Conservation (phyloP, 352 stramenopile species). For the Phytophthora europaea region DNA sequence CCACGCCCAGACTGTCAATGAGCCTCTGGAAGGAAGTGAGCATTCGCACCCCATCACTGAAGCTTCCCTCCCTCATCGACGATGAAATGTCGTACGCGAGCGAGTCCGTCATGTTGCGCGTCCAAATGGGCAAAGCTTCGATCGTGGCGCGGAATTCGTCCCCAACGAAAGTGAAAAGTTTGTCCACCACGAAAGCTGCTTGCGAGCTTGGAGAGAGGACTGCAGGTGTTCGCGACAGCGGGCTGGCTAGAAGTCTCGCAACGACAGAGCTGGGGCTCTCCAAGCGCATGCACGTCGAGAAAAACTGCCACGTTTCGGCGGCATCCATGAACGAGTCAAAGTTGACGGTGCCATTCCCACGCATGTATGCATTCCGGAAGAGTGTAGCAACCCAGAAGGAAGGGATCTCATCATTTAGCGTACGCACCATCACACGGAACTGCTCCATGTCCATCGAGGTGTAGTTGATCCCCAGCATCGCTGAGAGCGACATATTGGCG, state of each 20-base stretch:
- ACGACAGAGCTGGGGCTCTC: conserved; percentile 67
- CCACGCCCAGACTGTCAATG: conserved; percentile 58
- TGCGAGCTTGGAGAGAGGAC: conserved; percentile 55
- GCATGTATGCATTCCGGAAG: conserved; percentile 71
- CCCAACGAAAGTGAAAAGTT: conserved; percentile 63
- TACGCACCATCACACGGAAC: conserved; percentile 89
- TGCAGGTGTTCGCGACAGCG: conserved; percentile 34
- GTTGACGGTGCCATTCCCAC: conserved; percentile 81
- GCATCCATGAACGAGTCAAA: conserved; percentile 92
- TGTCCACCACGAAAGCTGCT: conserved; percentile 62
- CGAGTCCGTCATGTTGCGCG: conserved; percentile 58
- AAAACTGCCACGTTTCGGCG: conserved; percentile 88
- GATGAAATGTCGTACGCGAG: conserved; percentile 69
- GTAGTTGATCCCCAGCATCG: conserved; percentile 33
- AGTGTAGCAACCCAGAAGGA: conserved; percentile 68
- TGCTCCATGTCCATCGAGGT: conserved; percentile 93
- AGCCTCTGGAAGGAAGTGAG: conserved; percentile 72
- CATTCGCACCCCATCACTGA: conserved; percentile 62
- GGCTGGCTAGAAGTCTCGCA: conserved; percentile 37
- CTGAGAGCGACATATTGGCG: conserved; percentile 34
- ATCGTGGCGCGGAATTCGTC: conserved; percentile 52
- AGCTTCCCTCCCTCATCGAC: conserved; percentile 48
- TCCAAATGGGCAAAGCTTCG: conserved; percentile 60
- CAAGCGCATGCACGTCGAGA: conserved; percentile 87
- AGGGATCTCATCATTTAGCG: conserved; percentile 83